Base-by-base conservation (phyloP, 2,329 filamentous ascomycete species). In the Beauveria sp. region DNA sequence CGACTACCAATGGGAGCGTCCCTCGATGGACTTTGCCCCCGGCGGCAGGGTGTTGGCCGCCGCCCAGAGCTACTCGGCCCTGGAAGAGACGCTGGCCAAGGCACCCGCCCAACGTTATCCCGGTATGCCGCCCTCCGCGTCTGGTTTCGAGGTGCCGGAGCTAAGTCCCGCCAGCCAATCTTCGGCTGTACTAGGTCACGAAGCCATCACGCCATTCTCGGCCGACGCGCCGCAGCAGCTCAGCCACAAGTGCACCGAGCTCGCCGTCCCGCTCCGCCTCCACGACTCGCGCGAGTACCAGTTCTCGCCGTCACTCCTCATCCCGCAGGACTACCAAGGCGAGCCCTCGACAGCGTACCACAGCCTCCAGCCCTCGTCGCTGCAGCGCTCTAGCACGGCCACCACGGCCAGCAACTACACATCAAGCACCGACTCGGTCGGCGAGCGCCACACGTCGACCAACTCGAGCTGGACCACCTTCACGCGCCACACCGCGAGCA, bases 1-100 rank as follows among this genome's bases (percentile, higher is more conserved):
- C 68, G 81, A 88, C 64, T 88, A 86, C 66, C 81, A 85, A 50
- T 88, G 85, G 85, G 83, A 86, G 62, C 80, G 82, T 18, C 75
- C 79, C 3, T 87, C 84, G 0, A 67, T 82, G 58, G 83, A 86
- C 53, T 69, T 66, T 18, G 63, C 67, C 22, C 69, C 68, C 67
- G 8, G 68, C 66, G 42, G 24, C 31, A 43, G 34, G 40, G 49
- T 54, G 28, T 55, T 42, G 28, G 42, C 46, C 2, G 40, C 42
- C 10, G 5, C 50, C 5, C 49, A 31, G 28, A 38, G 40, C 42
- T 20, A 34, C 64, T 67, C n/a, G 40, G 71, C 26, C 65, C 65
- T 55, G 14, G 65, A 68, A 22, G 68, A 69, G 34, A 67, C 67
- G 45, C 62, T 71, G 57, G 64, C 62, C 24, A 66, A 71, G 59